Evolutionary conservation across 352 stramenopile genomes (phyloP), one percentile per base, ranked within the genome.

Genomic region (Aphanomyces stellatus): DNA sequence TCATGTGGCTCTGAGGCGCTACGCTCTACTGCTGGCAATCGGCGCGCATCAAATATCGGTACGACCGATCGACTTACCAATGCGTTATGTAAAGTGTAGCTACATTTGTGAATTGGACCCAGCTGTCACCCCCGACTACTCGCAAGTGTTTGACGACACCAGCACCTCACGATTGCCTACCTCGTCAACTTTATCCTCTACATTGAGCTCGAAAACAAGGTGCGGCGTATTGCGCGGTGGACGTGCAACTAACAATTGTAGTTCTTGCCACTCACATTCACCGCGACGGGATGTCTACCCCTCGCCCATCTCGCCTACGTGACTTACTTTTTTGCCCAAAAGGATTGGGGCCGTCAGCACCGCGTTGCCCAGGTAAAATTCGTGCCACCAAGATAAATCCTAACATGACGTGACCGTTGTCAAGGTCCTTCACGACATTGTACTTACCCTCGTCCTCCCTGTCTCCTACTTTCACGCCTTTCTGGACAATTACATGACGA

Each of bases 101-200:
- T 57, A 57, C 40, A 92, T 98, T 40, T 98, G 98, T 74, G 91
- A 98, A 62, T 82, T 98, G 28, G 82, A 98, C 56, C 91, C 91
- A 24, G 74, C 78, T n/a, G 76, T 73, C 61, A 85, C 72, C 72
- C 88, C 95, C 71, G 74, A 88, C 74, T 79, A 88, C 88, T 72
- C 82, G 65, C 76, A 90, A 60, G 95, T 98, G 24, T 98, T 98
- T 69, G 96, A 95, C 70, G 91, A 98, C 74, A 93, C 93, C n/a
- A 97, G 96, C 96, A 98, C 75, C 95, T 98, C 76, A 97, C 88
- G 13, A 96, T 99, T 37, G 80, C 98, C 1, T 99, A 95, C 72
- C 72, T 98, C 13, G 69, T 95, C 17, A 91, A 94, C 63, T 88
- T 98, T 74, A 79, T 99, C 62, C 75, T 98, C 24, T 99, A 99